Evolutionary conservation across 73 alveolate genomes (phyloP).

Genomic region (Paramecium sexaurelia): DNA sequence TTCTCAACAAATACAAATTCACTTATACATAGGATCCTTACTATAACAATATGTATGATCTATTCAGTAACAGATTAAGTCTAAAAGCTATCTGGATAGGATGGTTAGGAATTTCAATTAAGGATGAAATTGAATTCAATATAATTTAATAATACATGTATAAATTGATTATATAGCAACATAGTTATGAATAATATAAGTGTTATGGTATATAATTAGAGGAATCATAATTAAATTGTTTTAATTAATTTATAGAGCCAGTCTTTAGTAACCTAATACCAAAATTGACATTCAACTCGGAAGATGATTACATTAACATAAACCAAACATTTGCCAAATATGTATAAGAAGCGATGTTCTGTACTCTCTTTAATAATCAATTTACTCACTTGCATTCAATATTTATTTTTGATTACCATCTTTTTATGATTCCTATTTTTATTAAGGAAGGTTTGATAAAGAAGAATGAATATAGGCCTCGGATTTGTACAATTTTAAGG

Average conservation of each 20-base stretch:
- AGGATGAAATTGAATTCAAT: background rate
- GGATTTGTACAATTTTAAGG: background rate
- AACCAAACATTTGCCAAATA: constrained; percentile 10
- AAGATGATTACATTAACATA: background rate
- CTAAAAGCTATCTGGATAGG: constrained; percentile 29
- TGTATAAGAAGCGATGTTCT: background rate
- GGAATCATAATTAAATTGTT: background rate
- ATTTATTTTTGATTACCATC: constrained; percentile 26
- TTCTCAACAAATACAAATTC: background rate
- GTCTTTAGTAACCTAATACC: background rate
- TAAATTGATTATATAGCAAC: background rate
- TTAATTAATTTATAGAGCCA: background rate
- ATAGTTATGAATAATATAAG: background rate
- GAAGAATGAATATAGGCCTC: constrained; percentile 23
- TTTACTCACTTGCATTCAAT: background rate
- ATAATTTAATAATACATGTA: background rate
- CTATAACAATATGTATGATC: background rate
- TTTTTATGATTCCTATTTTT: background rate
- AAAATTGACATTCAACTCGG: background rate
- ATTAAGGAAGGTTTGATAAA: background rate
- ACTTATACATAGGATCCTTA: background rate
- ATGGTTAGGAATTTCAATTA: background rate
- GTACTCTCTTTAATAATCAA: background rate
- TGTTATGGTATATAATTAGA: constrained; percentile 33
- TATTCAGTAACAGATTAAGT: background rate